phyloP scores from a whole-genome alignment of 352 stramenopile genomes.

The Globisporangium echinulatum region DNA sequence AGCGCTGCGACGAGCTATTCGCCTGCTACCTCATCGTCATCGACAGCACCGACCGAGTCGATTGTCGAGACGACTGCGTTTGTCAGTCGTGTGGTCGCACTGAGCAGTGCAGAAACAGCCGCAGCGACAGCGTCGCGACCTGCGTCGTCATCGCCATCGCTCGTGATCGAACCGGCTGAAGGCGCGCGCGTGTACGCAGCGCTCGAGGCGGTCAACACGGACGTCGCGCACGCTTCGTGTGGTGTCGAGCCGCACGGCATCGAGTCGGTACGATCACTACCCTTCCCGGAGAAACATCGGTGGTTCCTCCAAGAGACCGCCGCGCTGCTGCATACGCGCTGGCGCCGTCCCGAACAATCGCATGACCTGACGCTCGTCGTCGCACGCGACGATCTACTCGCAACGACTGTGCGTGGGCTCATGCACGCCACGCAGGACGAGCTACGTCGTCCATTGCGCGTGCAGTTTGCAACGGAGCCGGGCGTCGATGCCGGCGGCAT shows the following conservation, averaged over 20 bases:
- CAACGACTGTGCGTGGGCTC: slow-evolving; percentile 22
- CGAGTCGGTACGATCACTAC: slow-evolving; percentile 26
- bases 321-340: slow-evolving; percentile 31
- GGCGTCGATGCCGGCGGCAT: slow-evolving; percentile 76
- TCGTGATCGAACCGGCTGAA: slow-evolving; percentile 21
- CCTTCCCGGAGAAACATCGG: slow-evolving; percentile 47
- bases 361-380: slow-evolving; percentile 25
- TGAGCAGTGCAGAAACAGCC: not conserved
- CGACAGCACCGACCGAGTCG: slow-evolving; percentile 10
- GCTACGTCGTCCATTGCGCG: slow-evolving; percentile 33
- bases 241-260: slow-evolving; percentile 24
- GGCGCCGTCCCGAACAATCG: slow-evolving; percentile 18
- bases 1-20: not conserved
- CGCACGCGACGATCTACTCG: slow-evolving; percentile 31
- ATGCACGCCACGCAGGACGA: slow-evolving; percentile 26
- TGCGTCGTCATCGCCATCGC: slow-evolving; percentile 17
- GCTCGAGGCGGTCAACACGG: slow-evolving; percentile 10
- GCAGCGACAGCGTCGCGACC: not conserved
- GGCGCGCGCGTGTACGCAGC: slow-evolving; percentile 27
- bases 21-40: not conserved
- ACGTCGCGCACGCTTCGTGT: slow-evolving; percentile 11
- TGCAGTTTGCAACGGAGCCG: slow-evolving; percentile 67
- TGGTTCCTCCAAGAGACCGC: slow-evolving; percentile 54
- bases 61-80: slow-evolving; percentile 33
- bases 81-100: slow-evolving; percentile 20